Conservation (phyloP, 2,329 filamentous ascomycete genomes). For the Verticillium zaregamsianum region DNA sequence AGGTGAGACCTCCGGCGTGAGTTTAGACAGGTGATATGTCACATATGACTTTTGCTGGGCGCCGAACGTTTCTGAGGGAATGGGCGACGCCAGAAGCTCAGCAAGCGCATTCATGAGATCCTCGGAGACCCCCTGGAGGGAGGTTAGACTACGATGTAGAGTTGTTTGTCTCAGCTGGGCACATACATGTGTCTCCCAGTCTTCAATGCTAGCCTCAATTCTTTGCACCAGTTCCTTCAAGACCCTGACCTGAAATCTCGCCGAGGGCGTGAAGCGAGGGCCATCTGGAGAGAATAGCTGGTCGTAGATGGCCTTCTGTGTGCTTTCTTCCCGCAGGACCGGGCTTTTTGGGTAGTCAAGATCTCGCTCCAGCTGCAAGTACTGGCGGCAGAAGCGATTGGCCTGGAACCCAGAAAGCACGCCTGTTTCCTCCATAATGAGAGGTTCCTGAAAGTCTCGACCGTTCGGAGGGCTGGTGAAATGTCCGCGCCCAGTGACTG, state of each 20-base stretch:
- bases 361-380: conserved; percentile 66
- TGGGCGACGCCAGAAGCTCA: conserved; percentile 56
- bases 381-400: conserved; percentile 66
- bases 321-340: conserved; percentile 52
- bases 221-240: conserved; percentile 68
- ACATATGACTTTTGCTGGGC: conserved; percentile 72
- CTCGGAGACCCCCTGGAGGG: conserved; percentile 72
- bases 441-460: neutral
- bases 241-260: conserved; percentile 65
- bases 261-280: conserved; percentile 56
- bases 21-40: conserved; percentile 56
- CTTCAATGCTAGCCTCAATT: conserved; percentile 70
- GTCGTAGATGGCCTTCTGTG: conserved; percentile 64
- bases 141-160: conserved; percentile 1
- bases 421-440: neutral
- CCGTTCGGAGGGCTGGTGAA: neutral
- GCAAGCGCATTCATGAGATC: conserved; percentile 69
- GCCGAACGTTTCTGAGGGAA: conserved; percentile 60
- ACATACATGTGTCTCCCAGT: conserved; percentile 87
- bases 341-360: conserved; percentile 60
- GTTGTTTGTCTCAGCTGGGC: neutral
- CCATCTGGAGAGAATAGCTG: conserved; percentile 60
- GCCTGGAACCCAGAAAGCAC: neutral
- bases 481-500: neutral
- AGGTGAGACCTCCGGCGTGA: conserved; percentile 9